phyloP scores from a whole-genome alignment of 768 basidiomycete genomes.

The Boletus rubescentipes region DNA sequence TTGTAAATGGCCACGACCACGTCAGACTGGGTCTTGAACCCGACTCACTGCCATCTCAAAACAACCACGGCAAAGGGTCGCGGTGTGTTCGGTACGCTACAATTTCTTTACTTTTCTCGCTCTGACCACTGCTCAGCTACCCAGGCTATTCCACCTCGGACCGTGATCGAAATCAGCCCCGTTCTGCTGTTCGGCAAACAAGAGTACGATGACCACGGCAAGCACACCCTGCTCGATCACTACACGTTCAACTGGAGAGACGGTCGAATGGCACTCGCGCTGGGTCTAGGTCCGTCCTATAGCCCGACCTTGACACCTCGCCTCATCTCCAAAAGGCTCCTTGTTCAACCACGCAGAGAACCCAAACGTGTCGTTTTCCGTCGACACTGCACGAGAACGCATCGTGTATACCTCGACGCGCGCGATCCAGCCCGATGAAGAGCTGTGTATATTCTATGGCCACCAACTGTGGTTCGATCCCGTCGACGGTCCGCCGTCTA shows the following conservation, averaged over 20 bases:
- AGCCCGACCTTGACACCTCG: not conserved
- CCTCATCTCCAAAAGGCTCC: constrained; percentile 52
- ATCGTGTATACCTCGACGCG: constrained; percentile 63
- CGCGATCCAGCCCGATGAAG: constrained; percentile 57
- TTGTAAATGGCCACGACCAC: constrained; percentile 5
- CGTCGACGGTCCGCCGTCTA: constrained; percentile 20
- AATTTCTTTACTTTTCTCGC: not conserved
- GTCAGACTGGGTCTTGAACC: constrained; percentile 40
- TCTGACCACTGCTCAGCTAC: constrained; percentile 33
- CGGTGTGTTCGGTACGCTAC: constrained; percentile 58
- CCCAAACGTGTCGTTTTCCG: constrained; percentile 69
- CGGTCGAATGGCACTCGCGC: constrained; percentile 71
- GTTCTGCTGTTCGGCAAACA: constrained; percentile 71
- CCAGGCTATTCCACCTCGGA: constrained; percentile 43
- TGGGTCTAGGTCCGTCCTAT: constrained; percentile 65
- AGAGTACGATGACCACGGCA: constrained; percentile 68
- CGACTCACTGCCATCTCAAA: constrained; percentile 48
- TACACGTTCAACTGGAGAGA: constrained; percentile 78
- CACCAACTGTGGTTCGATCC: constrained; percentile 65
- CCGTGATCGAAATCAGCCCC: constrained; percentile 81
- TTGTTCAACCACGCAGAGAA: constrained; percentile 73
- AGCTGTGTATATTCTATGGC: constrained; percentile 79
- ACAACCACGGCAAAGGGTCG: constrained; percentile 50
- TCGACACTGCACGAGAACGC: constrained; percentile 53
- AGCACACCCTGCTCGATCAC: constrained; percentile 64